Evolutionary conservation across 768 basidiomycete species (phyloP).

Genomic region (Mrakia frigida): DNA sequence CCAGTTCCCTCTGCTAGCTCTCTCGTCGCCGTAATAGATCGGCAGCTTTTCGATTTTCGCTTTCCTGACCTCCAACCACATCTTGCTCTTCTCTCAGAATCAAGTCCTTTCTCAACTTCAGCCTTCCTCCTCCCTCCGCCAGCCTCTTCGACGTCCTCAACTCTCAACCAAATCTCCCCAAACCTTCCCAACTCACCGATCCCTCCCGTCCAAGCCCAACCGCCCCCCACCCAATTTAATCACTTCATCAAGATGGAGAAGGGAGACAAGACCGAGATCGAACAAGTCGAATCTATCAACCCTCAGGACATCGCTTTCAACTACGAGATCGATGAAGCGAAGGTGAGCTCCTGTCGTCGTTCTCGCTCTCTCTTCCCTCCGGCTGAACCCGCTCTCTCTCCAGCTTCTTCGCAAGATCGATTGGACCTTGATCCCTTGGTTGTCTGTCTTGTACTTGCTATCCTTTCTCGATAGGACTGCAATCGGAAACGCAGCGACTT

Average conservation of each 20-base stretch:
- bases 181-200: not conserved
- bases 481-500: constrained; percentile 25
- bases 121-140: not conserved
- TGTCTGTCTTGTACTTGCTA: constrained; percentile 21
- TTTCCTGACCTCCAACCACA: too few relatives aligned
- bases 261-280: constrained; percentile 5
- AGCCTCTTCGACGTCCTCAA: not conserved
- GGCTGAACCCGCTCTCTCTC: not conserved
- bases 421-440: constrained; percentile 25
- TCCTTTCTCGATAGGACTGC: constrained; percentile 12
- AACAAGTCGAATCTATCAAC: not conserved
- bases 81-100: too few relatives aligned
- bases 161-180: not conserved
- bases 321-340: not conserved
- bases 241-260: constrained; percentile 1
- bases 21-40: too few relatives aligned
- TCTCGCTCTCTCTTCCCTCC: not conserved
- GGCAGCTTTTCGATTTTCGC: too few relatives aligned
- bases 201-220: not conserved
- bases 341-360: not conserved
- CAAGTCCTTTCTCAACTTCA: too few relatives aligned
- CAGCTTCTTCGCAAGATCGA: constrained; percentile 22
- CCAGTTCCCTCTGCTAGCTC: too few relatives aligned
- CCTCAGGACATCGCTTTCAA: not conserved
- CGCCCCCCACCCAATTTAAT: not conserved